These are phyloP conservation scores for Bauhinia variegata DNA, from an alignment of 306 rosid species.

Conservation along the genomic window DNA sequence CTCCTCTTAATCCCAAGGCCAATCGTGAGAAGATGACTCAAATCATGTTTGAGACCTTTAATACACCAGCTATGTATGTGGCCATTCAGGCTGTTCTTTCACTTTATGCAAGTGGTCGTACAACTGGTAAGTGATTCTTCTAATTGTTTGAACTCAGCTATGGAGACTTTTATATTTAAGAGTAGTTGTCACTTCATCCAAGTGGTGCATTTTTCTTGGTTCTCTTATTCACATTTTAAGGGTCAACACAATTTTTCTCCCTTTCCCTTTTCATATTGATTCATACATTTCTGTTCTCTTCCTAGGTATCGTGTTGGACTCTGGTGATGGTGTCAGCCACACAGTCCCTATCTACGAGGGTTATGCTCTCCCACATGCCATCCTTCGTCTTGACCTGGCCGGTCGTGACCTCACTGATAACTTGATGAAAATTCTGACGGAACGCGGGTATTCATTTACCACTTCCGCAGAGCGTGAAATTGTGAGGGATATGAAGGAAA, in stretches of 20 bases:
- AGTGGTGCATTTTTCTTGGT: background rate
- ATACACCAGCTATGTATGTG: slow-evolving; percentile 98
- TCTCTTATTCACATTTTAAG: background rate
- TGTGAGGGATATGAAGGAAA: slow-evolving; percentile 97
- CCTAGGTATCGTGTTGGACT: slow-evolving; percentile 93
- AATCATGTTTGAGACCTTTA: slow-evolving; percentile 98
- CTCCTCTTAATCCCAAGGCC: slow-evolving; percentile 97
- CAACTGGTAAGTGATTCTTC: slow-evolving; percentile 73
- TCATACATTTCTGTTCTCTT: slow-evolving; percentile 26
- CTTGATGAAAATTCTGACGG: slow-evolving; percentile 96
- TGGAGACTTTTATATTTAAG: background rate
- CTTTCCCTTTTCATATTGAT: background rate
- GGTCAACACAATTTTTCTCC: background rate
- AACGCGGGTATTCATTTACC: slow-evolving; percentile 95
- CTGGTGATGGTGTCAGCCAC: slow-evolving; percentile 99
- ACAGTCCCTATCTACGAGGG: slow-evolving; percentile 98
- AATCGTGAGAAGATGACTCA: slow-evolving; percentile 99
- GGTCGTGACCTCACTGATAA: slow-evolving; percentile 97
- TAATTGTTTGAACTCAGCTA: slow-evolving; percentile 13
- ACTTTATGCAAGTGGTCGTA: slow-evolving; percentile 97
- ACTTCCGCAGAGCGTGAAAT: slow-evolving; percentile 99
- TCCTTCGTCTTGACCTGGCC: slow-evolving; percentile 97
- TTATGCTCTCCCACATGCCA: slow-evolving; percentile 98
- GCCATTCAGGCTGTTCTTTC: slow-evolving; percentile 99
- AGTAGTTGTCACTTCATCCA: slow-evolving; percentile 16